phyloP scores from a whole-genome alignment of 2,329 filamentous ascomycete genomes.

The Arthrobotrys entomopaga region DNA sequence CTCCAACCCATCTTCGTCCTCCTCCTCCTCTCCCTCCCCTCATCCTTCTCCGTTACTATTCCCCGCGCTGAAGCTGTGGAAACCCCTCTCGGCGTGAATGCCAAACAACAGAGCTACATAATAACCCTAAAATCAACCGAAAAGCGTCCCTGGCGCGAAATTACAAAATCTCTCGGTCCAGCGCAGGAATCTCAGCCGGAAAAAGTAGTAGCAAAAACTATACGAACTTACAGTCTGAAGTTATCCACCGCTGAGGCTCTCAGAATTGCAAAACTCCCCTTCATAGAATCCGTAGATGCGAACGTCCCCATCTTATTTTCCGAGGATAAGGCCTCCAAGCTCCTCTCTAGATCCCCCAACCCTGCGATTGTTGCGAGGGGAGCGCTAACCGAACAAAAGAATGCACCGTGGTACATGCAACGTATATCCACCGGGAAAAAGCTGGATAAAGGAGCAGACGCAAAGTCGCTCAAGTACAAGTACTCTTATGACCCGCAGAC shows the following conservation, averaged over 20 bases:
- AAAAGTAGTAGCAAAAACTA: neutral
- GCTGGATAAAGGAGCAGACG: neutral
- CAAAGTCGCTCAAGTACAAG: neutral
- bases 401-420: slow-evolving; percentile 10
- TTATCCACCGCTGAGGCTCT: neutral
- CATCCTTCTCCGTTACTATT: neutral
- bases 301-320: neutral
- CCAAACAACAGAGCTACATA: slow-evolving; percentile 4
- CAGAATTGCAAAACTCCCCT: slow-evolving; percentile 2
- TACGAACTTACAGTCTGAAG: neutral
- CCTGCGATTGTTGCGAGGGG: neutral
- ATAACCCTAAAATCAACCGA: slow-evolving; percentile 1
- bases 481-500: slow-evolving; percentile 6
- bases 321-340: neutral
- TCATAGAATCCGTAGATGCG: neutral
- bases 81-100: neutral
- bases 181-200: neutral
- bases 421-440: slow-evolving; percentile 5
- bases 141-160: slow-evolving; percentile 3
- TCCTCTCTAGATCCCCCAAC: neutral
- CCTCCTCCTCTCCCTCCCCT: slow-evolving; percentile 3
- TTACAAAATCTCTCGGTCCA: neutral
- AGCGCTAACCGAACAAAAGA: neutral
- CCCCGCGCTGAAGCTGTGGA: neutral
- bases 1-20: neutral